A percentile compares a stretch with the other conserved stretches of the same genome.
Conservation (phyloP, 208 protist genomes). For the Trypanosoma caninum region DNA sequence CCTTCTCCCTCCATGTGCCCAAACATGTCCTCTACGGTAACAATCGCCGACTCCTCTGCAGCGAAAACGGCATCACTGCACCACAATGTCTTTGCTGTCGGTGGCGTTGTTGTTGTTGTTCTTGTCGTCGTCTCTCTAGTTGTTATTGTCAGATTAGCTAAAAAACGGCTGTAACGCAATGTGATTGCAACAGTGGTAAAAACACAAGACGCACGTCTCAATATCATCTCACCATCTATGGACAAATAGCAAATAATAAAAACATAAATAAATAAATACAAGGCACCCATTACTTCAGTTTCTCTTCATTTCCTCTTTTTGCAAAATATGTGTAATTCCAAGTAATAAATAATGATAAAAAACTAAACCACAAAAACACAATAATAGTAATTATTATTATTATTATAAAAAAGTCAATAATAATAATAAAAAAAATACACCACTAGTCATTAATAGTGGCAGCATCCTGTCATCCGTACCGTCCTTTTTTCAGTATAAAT, state of each 20-base stretch:
- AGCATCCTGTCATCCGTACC: too few relatives aligned
- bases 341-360: too few relatives aligned
- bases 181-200: neutral
- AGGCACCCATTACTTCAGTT: neutral
- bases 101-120: neutral
- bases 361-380: too few relatives aligned
- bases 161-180: neutral
- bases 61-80: neutral
- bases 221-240: neutral
- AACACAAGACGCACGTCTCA: slow-evolving; percentile 4
- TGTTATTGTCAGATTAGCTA: neutral
- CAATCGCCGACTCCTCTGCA: neutral
- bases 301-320: neutral
- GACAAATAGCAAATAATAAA: neutral
- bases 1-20: slow-evolving; percentile 1
- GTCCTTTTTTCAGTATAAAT: too few relatives aligned
- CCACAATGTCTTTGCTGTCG: neutral
- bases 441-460: too few relatives aligned
- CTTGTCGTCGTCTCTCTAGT: too few relatives aligned
- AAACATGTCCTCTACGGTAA: slow-evolving; percentile 27
- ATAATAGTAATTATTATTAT: neutral
- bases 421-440: too few relatives aligned
- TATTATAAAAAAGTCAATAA: too few relatives aligned
- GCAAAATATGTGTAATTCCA: too few relatives aligned
- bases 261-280: slow-evolving; percentile 10